A percentile compares a stretch with the other conserved stretches of the same genome.
Evolutionary conservation across 768 basidiomycete species (phyloP).

Genomic region (Leccinum boreale): DNA sequence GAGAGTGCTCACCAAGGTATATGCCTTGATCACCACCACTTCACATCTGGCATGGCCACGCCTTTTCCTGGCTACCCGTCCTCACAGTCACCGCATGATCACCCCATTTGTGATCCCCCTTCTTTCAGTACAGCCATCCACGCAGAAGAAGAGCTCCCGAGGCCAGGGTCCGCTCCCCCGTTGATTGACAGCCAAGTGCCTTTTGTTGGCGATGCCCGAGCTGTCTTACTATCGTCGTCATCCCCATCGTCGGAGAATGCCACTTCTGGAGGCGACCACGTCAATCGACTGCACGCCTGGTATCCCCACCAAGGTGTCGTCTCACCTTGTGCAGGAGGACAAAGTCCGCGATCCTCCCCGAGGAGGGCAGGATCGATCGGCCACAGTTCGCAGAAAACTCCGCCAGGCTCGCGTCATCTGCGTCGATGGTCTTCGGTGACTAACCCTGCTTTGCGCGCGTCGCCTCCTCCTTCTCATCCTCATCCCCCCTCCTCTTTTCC

Average conservation of each 20-base stretch:
- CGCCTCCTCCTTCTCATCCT: constrained; percentile 6
- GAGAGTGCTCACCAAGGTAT: constrained; percentile 17
- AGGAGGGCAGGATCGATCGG: constrained; percentile 32
- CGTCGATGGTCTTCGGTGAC: constrained; percentile 32
- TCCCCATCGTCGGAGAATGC: constrained; percentile 9
- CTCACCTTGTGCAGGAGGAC: constrained; percentile 14
- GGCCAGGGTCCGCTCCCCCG: constrained; percentile 29
- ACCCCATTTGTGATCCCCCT: constrained; percentile 23
- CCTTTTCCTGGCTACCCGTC: constrained; percentile 29
- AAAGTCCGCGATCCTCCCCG: constrained; percentile 32
- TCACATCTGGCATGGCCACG: constrained; percentile 21
- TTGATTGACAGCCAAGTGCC: constrained; percentile 29
- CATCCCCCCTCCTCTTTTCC: constrained; percentile 1
- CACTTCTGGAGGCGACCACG: constrained; percentile 10
- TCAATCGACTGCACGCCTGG: constrained; percentile 19
- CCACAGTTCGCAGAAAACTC: constrained; percentile 28
- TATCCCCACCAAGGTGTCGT: constrained; percentile 14
- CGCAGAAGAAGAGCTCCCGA: constrained; percentile 19
- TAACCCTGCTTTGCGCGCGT: constrained; percentile 24
- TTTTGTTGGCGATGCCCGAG: constrained; percentile 27
- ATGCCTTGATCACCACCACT: constrained; percentile 25
- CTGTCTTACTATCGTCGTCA: constrained; percentile 12
- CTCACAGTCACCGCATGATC: constrained; percentile 30
- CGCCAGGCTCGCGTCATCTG: constrained; percentile 27
- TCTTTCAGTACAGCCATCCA: constrained; percentile 27